Percentiles rank a stretch among this genome's conserved stretches.
These are phyloP conservation scores for Elsinoe arachidis DNA, from an alignment of 2,329 filamentous ascomycete species.

Conservation along the genomic window DNA sequence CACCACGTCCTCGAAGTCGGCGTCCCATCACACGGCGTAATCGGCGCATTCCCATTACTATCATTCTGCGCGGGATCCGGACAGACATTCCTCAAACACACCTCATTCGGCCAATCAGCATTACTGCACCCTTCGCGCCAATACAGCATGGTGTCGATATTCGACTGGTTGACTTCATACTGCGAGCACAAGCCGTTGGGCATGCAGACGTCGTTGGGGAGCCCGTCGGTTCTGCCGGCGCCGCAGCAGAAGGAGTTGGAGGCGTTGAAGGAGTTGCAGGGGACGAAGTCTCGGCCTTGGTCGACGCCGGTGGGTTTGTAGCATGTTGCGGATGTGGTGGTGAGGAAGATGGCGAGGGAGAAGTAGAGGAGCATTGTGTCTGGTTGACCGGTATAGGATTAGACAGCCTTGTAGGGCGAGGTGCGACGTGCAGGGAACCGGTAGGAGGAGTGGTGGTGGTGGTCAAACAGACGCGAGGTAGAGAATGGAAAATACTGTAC, in stretches of 20 bases:
- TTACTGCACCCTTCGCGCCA: slow-evolving; percentile 13
- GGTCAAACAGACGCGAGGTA: neutral
- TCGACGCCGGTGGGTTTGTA: slow-evolving; percentile 7
- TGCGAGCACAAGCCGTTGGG: slow-evolving; percentile 8
- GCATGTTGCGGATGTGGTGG: neutral
- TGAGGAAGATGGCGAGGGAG: neutral
- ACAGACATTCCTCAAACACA: slow-evolving; percentile 11
- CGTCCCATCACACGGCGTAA: slow-evolving; percentile 11
- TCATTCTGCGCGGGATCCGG: slow-evolving; percentile 11
- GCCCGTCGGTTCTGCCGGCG: neutral
- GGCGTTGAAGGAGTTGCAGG: slow-evolving; percentile 11
- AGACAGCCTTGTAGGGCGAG: slow-evolving; percentile 1
- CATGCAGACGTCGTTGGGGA: slow-evolving; percentile 4
- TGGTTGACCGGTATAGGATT: too few relatives aligned
- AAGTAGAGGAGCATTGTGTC: slow-evolving; percentile 1
- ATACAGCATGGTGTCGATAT: slow-evolving; percentile 2
- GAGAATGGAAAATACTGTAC: neutral
- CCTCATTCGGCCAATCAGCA: slow-evolving; percentile 11
- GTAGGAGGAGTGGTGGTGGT: neutral
- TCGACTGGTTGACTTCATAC: slow-evolving; percentile 1
- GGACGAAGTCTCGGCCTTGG: slow-evolving; percentile 7
- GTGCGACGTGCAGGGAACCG: neutral
- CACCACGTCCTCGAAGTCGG: slow-evolving; percentile 9
- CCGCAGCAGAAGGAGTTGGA: slow-evolving; percentile 11
- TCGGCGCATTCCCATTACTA: slow-evolving; percentile 6